Evolutionary conservation across 2,329 filamentous ascomycete species (phyloP).

Genomic region (Claviceps pusilla): DNA sequence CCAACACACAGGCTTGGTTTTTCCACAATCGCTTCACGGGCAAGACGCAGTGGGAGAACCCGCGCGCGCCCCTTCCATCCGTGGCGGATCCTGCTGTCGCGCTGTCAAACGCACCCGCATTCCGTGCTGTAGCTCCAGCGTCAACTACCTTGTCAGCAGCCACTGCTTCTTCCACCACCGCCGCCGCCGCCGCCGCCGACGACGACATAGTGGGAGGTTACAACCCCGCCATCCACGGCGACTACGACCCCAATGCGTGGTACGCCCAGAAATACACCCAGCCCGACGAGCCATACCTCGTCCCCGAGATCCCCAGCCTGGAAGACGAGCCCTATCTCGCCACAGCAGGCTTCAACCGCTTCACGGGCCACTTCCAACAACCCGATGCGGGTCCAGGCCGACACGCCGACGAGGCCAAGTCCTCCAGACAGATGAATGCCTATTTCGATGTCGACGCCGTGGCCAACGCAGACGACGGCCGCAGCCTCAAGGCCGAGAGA

Average conservation of each 20-base stretch:
- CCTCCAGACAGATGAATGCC: slow-evolving; percentile 73
- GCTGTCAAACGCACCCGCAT: slow-evolving; percentile 19
- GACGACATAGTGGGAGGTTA: slow-evolving; percentile 54
- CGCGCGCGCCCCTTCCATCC: slow-evolving; percentile 41
- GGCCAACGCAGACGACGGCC: slow-evolving; percentile 77
- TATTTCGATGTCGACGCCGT: slow-evolving; percentile 94
- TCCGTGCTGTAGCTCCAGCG: slow-evolving; percentile 12
- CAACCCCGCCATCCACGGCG: slow-evolving; percentile 89
- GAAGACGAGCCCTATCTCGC: slow-evolving; percentile 45
- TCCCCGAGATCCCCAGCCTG: slow-evolving; percentile 14
- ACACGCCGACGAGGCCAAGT: slow-evolving; percentile 79
- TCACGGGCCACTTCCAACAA: slow-evolving; percentile 71
- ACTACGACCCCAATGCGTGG: slow-evolving; percentile 91
- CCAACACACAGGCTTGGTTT: slow-evolving; percentile 53
- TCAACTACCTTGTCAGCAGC: slow-evolving; percentile 12
- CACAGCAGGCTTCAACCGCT: slow-evolving; percentile 74
- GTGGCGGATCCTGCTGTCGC: background rate
- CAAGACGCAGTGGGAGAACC: slow-evolving; percentile 72
- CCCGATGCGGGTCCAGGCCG: slow-evolving; percentile 53
- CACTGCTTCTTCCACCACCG: slow-evolving; percentile 15
- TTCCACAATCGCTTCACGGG: slow-evolving; percentile 73
- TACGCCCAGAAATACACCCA: slow-evolving; percentile 54
- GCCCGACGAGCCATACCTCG: slow-evolving; percentile 17
- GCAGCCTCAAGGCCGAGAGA: slow-evolving; percentile 81
- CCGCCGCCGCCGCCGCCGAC: slow-evolving; percentile 14